These are phyloP conservation scores for Helotiales sp. DNA, from an alignment of 2,329 filamentous ascomycete species.

Conservation along the genomic window DNA sequence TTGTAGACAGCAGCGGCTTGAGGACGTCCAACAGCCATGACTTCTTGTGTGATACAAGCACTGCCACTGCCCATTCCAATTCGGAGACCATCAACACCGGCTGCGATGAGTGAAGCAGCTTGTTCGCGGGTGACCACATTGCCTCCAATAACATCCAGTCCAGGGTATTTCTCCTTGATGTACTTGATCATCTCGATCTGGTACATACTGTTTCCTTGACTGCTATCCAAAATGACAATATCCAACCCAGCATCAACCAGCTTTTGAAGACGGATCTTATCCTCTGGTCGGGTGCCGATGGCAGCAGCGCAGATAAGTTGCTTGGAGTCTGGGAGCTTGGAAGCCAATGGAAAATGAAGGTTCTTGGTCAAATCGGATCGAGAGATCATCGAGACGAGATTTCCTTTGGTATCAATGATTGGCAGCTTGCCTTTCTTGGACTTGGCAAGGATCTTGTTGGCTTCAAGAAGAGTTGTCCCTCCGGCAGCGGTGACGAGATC, in stretches of 20 bases:
- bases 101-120: conserved; percentile 88
- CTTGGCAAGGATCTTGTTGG: conserved; percentile 89
- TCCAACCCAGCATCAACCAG: conserved; percentile 95
- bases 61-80: conserved; percentile 99
- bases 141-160: conserved; percentile 93
- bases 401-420: conserved; percentile 82
- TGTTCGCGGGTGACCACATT: conserved; percentile 99
- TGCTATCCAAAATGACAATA: conserved; percentile 93
- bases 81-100: conserved; percentile 92
- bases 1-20: conserved; percentile 93
- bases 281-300: conserved; percentile 92
- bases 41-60: conserved; percentile 98
- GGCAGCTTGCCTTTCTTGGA: conserved; percentile 99
- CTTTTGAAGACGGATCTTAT: conserved; percentile 83
- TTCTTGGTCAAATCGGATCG: conserved; percentile 99
- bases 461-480: conserved; percentile 83
- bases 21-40: conserved; percentile 97
- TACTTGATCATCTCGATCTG: conserved; percentile 98
- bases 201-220: conserved; percentile 98
- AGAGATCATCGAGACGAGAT: conserved; percentile 90
- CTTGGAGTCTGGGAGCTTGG: conserved; percentile 95
- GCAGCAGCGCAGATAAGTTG: conserved; percentile 95
- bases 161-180: conserved; percentile 85
- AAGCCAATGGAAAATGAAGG: conserved; percentile 93
- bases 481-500: conserved; percentile 87